Evolutionary conservation across 148 eudicot species (phyloP).

Genomic region (Nepenthes gracilis): DNA sequence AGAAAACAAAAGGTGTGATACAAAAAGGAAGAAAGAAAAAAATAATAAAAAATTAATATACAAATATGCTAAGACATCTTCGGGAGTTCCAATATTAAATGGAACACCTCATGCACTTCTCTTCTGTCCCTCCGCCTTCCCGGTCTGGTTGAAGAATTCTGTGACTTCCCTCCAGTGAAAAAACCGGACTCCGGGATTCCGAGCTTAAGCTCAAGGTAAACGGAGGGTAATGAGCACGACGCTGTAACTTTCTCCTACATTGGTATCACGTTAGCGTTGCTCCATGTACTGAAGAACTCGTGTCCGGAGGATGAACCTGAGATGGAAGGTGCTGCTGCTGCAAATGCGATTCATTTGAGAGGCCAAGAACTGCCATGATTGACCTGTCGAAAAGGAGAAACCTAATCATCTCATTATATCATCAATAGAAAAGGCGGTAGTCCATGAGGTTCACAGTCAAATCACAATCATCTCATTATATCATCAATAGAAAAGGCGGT

Average conservation of each 20-base stretch:
- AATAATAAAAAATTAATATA: conserved; percentile 7
- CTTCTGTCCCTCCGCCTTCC: no score
- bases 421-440: no score
- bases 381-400: conserved; percentile 32
- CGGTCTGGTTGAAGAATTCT: no score
- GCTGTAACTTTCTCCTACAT: conserved; percentile 2
- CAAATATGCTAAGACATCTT: conserved; percentile 13
- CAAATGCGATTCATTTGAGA: conserved; percentile 34
- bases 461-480: no score
- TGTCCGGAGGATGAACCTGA: conserved; percentile 26
- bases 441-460: no score
- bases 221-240: no score
- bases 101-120: no score
- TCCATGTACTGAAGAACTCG: conserved; percentile 43
- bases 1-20: no score
- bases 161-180: neutral
- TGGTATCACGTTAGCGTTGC: conserved; percentile 25
- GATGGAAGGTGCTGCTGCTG: conserved; percentile 23
- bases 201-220: neutral
- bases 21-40: neutral
- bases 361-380: conserved; percentile 50
- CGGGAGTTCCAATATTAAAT: neutral
- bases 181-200: neutral
- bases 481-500: no score
- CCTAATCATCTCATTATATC: no score